A percentile compares a stretch with the other conserved stretches of the same genome.
These are phyloP conservation scores for Sordaria brevicollis DNA, from an alignment of 495 filamentous ascomycete genomes.

Conservation along the genomic window DNA sequence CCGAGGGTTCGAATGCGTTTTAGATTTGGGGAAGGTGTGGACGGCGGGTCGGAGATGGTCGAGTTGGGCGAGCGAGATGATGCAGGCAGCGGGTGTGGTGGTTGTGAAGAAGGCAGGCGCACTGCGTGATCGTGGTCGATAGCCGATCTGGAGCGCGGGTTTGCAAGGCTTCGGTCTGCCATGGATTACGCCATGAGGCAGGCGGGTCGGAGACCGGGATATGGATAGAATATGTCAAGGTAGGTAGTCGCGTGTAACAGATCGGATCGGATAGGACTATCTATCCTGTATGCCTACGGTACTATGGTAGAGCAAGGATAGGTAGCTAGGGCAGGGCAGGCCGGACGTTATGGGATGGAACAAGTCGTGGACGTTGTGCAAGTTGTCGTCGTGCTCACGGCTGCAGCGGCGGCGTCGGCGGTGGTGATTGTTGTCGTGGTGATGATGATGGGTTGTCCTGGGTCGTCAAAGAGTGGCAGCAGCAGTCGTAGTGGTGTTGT, in stretches of 20 bases:
- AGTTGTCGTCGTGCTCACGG: background rate
- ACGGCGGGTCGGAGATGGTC: constrained; percentile 6
- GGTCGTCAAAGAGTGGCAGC: background rate
- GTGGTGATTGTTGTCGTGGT: no score
- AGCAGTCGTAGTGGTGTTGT: background rate
- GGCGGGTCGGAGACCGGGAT: constrained; percentile 14
- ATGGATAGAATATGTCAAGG: background rate
- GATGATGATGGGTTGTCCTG: background rate
- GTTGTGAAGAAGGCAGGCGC: constrained; percentile 23
- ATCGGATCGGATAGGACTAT: no score
- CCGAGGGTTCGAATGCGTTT: background rate
- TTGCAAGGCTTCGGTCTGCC: constrained; percentile 46
- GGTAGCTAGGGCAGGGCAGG: background rate
- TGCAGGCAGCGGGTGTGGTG: constrained; percentile 1
- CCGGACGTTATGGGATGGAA: background rate
- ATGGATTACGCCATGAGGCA: constrained; percentile 48
- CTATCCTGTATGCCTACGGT: no score
- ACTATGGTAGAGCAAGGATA: background rate
- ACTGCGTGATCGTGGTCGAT: constrained; percentile 36
- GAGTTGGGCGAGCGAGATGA: constrained; percentile 4
- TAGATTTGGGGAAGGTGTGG: constrained; percentile 2
- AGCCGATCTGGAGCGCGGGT: constrained; percentile 42
- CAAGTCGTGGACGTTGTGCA: background rate
- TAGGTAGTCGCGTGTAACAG: background rate
- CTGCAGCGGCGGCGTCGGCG: background rate